Conservation (phyloP, 116 monocot species). For the Thalassia testudinum region DNA sequence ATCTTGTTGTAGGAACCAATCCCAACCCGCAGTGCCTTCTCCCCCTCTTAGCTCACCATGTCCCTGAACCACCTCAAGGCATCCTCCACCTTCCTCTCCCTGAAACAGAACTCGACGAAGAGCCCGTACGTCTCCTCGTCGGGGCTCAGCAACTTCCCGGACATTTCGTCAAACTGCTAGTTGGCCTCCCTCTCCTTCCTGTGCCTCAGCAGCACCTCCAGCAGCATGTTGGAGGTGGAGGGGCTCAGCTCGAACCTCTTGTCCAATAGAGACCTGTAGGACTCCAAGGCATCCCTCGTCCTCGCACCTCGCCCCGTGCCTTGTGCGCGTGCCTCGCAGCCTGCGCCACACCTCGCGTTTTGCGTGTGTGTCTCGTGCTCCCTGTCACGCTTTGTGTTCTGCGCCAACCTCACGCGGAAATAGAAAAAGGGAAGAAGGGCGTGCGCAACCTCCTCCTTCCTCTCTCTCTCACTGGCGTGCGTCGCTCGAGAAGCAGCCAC, state of each 20-base stretch:
- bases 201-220: slow-evolving; percentile 58
- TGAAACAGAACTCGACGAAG: slow-evolving; percentile 53
- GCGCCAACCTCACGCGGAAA: too few species aligned
- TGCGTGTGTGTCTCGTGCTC: too few species aligned
- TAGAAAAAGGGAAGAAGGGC: too few species aligned
- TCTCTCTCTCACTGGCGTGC: too few species aligned
- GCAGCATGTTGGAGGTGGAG: slow-evolving; percentile 53
- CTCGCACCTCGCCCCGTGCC: too few species aligned
- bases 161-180: slow-evolving; percentile 69
- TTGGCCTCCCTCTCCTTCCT: slow-evolving; percentile 49
- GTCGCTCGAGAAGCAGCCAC: too few species aligned
- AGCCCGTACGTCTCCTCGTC: slow-evolving; percentile 43
- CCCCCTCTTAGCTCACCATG: slow-evolving; percentile 26
- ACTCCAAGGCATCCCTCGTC: slow-evolving; percentile 92
- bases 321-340: too few species aligned
- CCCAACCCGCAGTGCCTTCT: slow-evolving; percentile 33
- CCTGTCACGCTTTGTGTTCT: too few species aligned
- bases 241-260: slow-evolving; percentile 66
- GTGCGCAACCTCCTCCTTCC: too few species aligned
- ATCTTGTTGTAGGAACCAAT: slow-evolving; percentile 49
- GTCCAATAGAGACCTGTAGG: slow-evolving; percentile 62
- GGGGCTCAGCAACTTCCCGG: slow-evolving; percentile 44
- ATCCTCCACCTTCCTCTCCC: slow-evolving; percentile 33
- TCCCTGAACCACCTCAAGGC: slow-evolving; percentile 48
- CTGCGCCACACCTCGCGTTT: too few species aligned